Percentiles rank a stretch among this genome's conserved stretches.
phyloP scores from a whole-genome alignment of 179 eudicot species.

The Camellia oleifera region DNA sequence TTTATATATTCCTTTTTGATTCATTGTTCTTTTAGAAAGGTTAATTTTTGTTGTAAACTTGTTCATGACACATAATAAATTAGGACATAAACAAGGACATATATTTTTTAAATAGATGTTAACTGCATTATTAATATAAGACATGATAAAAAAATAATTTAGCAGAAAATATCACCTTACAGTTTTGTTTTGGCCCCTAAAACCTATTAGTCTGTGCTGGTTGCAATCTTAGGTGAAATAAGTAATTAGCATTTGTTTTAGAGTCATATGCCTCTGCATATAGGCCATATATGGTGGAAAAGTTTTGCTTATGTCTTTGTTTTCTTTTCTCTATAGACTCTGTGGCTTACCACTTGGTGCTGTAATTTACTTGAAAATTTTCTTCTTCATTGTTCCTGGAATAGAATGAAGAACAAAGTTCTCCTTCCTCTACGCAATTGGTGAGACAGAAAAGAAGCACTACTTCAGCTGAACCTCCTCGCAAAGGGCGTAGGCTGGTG shows the following conservation, averaged over 20 bases:
- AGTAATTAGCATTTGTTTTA: not conserved
- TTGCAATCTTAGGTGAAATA: not conserved
- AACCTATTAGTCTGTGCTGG: not conserved
- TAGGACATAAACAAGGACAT: not conserved
- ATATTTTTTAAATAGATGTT: not conserved
- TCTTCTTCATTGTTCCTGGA: conserved; percentile 11
- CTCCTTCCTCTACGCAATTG: conserved; percentile 19
- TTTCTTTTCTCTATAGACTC: not conserved
- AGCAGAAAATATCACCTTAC: not conserved
- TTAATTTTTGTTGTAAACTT: not conserved
- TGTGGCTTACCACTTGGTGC: conserved; percentile 4
- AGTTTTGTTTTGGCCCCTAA: not conserved
- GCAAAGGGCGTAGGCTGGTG: conserved; percentile 52
- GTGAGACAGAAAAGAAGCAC: conserved; percentile 35
- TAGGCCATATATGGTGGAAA: not conserved
- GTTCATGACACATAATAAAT: not conserved
- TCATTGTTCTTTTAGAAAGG: not conserved
- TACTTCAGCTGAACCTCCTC: conserved; percentile 37
- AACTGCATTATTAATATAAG: not conserved
- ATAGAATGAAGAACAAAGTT: conserved; percentile 39
- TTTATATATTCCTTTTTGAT: not conserved
- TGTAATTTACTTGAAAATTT: not conserved
- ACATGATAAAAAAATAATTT: too few species aligned
- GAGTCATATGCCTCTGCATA: too few species aligned
- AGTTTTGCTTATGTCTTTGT: not conserved